A percentile compares a stretch with the other conserved stretches of the same genome.
Conservation (phyloP, 2,329 filamentous ascomycete genomes). For the Huntiella bhutanensis region DNA sequence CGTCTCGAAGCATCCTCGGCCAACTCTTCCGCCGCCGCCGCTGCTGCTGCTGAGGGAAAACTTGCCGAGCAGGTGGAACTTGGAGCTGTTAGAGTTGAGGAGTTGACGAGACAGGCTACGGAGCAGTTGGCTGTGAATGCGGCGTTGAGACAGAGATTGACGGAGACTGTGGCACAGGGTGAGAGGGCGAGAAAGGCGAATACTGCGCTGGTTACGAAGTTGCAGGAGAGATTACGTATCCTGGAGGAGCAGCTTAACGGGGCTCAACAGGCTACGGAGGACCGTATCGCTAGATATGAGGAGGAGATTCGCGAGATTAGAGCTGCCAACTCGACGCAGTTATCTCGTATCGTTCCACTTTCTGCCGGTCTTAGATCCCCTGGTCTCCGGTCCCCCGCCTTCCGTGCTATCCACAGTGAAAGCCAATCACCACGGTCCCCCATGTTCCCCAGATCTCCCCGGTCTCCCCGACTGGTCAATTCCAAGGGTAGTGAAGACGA, state of each 20-base stretch:
- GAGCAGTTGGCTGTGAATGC: slow-evolving; percentile 64
- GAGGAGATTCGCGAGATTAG: slow-evolving; percentile 61
- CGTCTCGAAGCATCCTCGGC: slow-evolving; percentile 41
- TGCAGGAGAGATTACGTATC: slow-evolving; percentile 61
- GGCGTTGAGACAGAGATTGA: slow-evolving; percentile 54
- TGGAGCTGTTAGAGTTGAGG: slow-evolving; percentile 60
- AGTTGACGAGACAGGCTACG: slow-evolving; percentile 60
- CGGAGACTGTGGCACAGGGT: slow-evolving; percentile 62
- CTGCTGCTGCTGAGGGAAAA: slow-evolving; percentile 39
- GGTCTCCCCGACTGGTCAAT: slow-evolving; percentile 30
- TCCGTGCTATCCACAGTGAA: slow-evolving; percentile 8
- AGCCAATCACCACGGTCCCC: slow-evolving; percentile 20
- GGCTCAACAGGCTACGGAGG: slow-evolving; percentile 75
- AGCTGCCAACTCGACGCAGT: slow-evolving; percentile 57
- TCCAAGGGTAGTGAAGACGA: slow-evolving; percentile 53
- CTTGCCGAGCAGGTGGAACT: slow-evolving; percentile 52
- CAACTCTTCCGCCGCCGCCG: slow-evolving; percentile 34
- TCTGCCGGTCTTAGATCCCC: slow-evolving; percentile 17
- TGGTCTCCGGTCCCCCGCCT: slow-evolving; percentile 4
- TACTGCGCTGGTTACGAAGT: slow-evolving; percentile 60
- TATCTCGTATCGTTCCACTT: slow-evolving; percentile 35
- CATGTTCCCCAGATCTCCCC: slow-evolving; percentile 21
- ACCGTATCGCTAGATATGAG: slow-evolving; percentile 65
- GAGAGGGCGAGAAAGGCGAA: slow-evolving; percentile 69
- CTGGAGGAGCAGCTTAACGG: slow-evolving; percentile 71